Percentiles rank a stretch among this genome's conserved stretches.
Conservation (phyloP, 1,284 basidiomycete species). For the Cryptococcus depauperatus region DNA sequence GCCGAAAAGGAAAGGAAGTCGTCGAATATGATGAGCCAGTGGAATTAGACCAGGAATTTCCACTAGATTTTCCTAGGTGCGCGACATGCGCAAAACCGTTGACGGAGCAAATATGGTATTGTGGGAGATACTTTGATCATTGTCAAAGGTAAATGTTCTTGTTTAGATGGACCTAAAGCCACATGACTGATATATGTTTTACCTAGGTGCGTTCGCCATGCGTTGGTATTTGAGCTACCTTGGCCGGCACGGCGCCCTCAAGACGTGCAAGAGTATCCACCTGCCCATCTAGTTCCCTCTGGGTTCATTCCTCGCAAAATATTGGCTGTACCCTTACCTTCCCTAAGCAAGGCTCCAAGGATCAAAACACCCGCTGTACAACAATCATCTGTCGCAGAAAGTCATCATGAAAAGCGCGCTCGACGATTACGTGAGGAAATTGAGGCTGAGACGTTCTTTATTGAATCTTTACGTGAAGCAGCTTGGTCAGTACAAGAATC, state of each 20-base stretch:
- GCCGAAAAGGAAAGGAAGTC: slow-evolving; percentile 10
- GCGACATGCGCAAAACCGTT: slow-evolving; percentile 33
- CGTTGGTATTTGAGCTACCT: slow-evolving; percentile 34
- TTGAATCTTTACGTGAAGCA: slow-evolving; percentile 20
- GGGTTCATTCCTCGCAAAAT: slow-evolving; percentile 26
- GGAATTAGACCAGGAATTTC: slow-evolving; percentile 15
- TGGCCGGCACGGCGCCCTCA: slow-evolving; percentile 33
- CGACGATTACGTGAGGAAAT: slow-evolving; percentile 17
- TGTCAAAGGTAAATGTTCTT: slow-evolving; percentile 24
- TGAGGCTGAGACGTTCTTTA: slow-evolving; percentile 20
- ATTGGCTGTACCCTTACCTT: slow-evolving; percentile 27
- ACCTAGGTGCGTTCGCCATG: slow-evolving; percentile 38
- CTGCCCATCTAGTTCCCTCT: slow-evolving; percentile 26
- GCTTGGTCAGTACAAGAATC: slow-evolving; percentile 24
- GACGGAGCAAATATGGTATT: slow-evolving; percentile 33
- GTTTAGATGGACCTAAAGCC: not conserved
- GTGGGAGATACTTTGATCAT: slow-evolving; percentile 30
- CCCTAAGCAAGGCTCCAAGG: slow-evolving; percentile 25
- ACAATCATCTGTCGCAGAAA: slow-evolving; percentile 11
- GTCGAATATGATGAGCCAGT: slow-evolving; percentile 8
- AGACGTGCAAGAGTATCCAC: slow-evolving; percentile 33
- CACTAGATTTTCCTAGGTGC: slow-evolving; percentile 28
- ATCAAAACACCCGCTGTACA: slow-evolving; percentile 14
- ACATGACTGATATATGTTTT: not conserved
- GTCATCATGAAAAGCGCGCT: slow-evolving; percentile 15